phyloP scores from a whole-genome alignment of 148 eudicot species.

The Chenopodium quinoa region DNA sequence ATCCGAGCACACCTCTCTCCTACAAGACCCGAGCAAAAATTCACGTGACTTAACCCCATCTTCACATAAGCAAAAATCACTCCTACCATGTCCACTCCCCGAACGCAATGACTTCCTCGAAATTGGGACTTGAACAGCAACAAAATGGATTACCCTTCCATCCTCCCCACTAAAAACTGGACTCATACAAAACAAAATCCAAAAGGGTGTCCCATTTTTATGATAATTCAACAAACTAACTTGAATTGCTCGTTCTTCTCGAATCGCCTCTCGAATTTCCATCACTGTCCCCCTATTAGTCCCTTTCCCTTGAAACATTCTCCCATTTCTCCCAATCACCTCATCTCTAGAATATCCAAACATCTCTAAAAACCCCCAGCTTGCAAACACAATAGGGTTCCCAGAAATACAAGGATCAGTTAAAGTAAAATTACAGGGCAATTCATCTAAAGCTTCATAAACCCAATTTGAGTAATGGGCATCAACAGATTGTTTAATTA shows the following conservation, averaged over 20 bases:
- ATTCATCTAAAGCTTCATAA: slow-evolving; percentile 68
- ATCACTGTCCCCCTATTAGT: slow-evolving; percentile 70
- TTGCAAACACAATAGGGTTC: slow-evolving; percentile 90
- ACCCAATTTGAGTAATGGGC: slow-evolving; percentile 62
- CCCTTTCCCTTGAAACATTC: slow-evolving; percentile 77
- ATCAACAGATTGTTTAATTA: slow-evolving; percentile 54
- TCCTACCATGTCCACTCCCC: slow-evolving; percentile 34
- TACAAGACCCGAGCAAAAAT: slow-evolving; percentile 48
- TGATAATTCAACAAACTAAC: slow-evolving; percentile 73
- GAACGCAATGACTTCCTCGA: slow-evolving; percentile 37
- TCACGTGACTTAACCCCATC: slow-evolving; percentile 36
- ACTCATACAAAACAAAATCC: slow-evolving; percentile 84
- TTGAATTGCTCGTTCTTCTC: slow-evolving; percentile 64
- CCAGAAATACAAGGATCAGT: slow-evolving; percentile 81
- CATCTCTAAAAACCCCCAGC: slow-evolving; percentile 76
- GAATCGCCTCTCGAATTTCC: slow-evolving; percentile 85
- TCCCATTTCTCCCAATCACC: slow-evolving; percentile 81
- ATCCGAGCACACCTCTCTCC: slow-evolving; percentile 63
- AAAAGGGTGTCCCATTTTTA: slow-evolving; percentile 82
- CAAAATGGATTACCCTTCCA: slow-evolving; percentile 70
- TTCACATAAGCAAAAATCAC: slow-evolving; percentile 38
- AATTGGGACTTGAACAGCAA: slow-evolving; percentile 86
- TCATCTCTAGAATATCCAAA: slow-evolving; percentile 70
- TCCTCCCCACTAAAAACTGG: slow-evolving; percentile 77
- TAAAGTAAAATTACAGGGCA: slow-evolving; percentile 64